A percentile compares a stretch with the other conserved stretches of the same genome.
These are phyloP conservation scores for Pisolithus microcarpus DNA, from an alignment of 768 basidiomycete genomes.

Conservation along the genomic window DNA sequence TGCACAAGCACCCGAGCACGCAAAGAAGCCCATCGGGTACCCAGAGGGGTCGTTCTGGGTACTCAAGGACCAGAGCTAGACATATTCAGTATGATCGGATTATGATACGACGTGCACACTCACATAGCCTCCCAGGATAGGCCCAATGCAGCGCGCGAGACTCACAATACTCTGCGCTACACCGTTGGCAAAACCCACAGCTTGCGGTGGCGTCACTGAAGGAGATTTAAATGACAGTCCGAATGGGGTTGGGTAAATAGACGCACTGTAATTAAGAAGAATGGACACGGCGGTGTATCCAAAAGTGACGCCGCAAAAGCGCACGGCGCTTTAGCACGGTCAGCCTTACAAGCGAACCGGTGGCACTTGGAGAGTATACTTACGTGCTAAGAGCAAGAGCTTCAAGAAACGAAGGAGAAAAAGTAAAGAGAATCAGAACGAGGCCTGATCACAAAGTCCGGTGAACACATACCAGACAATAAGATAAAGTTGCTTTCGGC, in stretches of 20 bases:
- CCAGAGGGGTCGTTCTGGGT: conserved; percentile 62
- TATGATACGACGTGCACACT: conserved; percentile 3
- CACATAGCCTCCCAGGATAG: conserved; percentile 79
- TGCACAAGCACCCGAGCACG: conserved; percentile 54
- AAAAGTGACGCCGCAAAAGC: conserved; percentile 86
- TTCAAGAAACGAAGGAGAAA: conserved; percentile 19
- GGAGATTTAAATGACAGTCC: conserved; percentile 2
- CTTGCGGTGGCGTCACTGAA: conserved; percentile 82
- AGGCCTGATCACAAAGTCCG: background rate
- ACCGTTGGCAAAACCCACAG: conserved; percentile 90
- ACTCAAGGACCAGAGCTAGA: conserved; percentile 67
- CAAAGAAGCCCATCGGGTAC: conserved; percentile 68
- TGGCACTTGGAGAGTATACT: conserved; percentile 20
- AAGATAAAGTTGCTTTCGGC: conserved; percentile 71
- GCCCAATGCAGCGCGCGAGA: conserved; percentile 85
- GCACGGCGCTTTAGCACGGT: conserved; percentile 52
- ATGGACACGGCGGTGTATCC: conserved; percentile 88
- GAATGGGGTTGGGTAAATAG: background rate
- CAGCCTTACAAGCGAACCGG: background rate
- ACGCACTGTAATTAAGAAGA: conserved; percentile 74
- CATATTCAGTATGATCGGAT: background rate
- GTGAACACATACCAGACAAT: conserved; percentile 59
- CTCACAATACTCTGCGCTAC: conserved; percentile 94
- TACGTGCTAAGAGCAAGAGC: conserved; percentile 78
- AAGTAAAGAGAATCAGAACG: background rate